Evolutionary conservation across 805 yeast genomes (phyloP).

Genomic region (Kodamaea sagamina): DNA sequence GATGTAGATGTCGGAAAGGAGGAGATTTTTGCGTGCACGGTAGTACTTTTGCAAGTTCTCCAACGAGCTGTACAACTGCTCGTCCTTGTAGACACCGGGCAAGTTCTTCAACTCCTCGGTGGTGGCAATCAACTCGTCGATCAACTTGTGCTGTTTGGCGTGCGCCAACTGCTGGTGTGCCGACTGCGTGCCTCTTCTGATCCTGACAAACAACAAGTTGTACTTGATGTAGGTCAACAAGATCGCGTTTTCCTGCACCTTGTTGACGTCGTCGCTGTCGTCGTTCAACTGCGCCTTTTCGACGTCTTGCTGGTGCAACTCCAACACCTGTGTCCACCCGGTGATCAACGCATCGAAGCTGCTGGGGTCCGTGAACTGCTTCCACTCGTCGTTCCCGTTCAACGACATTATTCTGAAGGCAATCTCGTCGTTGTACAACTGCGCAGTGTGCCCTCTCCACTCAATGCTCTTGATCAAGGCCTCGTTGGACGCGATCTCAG

Average conservation of each 20-base stretch:
- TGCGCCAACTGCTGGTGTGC: conserved; percentile 23
- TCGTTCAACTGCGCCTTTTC: conserved; percentile 36
- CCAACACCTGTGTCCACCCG: conserved; percentile 72
- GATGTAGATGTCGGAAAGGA: conserved; percentile 49
- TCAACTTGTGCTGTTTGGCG: conserved; percentile 39
- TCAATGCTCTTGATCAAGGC: conserved; percentile 35
- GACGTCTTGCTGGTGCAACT: conserved; percentile 57
- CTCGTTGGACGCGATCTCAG: conserved; percentile 29
- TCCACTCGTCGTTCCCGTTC: conserved; percentile 16
- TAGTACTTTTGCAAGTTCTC: conserved; percentile 51
- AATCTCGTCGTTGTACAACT: conserved; percentile 67
- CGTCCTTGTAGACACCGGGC: conserved; percentile 92
- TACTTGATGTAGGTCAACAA: conserved; percentile 75
- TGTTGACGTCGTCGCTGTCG: conserved; percentile 54
- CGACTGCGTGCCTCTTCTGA: conserved; percentile 59
- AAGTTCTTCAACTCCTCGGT: conserved; percentile 66
- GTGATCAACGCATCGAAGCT: conserved; percentile 58
- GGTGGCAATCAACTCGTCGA: conserved; percentile 53
- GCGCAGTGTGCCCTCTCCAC: conserved; percentile 62
- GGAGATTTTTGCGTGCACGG: conserved; percentile 42
- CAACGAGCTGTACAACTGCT: conserved; percentile 58
- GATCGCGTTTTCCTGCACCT: conserved; percentile 71
- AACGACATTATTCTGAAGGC: conserved; percentile 56
- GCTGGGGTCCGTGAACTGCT: conserved; percentile 35
- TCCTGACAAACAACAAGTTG: conserved; percentile 61